Conservation (phyloP, 805 yeast species). For the Starmerella riodocensis region DNA sequence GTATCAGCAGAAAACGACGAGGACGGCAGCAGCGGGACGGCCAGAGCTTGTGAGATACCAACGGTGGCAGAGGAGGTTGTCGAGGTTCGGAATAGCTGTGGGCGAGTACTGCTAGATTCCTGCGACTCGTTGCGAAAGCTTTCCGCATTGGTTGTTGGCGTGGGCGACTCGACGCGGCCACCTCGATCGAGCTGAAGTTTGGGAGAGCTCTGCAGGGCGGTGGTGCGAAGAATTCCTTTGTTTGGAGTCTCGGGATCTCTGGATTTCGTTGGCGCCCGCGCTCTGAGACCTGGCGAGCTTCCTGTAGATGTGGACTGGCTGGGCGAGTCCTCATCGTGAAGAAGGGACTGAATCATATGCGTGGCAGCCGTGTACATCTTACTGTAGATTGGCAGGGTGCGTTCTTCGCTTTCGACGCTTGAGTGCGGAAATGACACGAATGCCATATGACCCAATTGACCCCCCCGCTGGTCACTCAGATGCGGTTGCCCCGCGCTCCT, state of each 20-base stretch:
- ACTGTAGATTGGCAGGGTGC: slow-evolving; percentile 13
- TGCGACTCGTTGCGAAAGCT: no score
- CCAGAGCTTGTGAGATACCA: slow-evolving; percentile 13
- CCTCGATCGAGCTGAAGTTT: no score
- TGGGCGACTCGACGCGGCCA: no score
- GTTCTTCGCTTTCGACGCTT: slow-evolving; percentile 6
- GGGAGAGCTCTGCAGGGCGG: no score
- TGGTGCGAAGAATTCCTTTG: no score
- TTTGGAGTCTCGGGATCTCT: no score
- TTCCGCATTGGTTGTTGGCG: no score
- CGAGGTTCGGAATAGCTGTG: slow-evolving; percentile 4
- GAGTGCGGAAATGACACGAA: slow-evolving; percentile 17
- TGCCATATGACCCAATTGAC: slow-evolving; percentile 4
- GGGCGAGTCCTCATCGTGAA: slow-evolving; percentile 11
- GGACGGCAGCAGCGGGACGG: slow-evolving; percentile 13
- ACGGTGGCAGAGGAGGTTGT: slow-evolving; percentile 12
- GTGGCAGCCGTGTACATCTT: slow-evolving; percentile 19
- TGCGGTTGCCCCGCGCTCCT: no score
- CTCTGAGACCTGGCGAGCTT: no score
- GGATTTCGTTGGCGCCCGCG: no score
- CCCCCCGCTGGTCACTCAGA: no score
- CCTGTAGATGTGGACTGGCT: neutral
- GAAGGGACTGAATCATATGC: slow-evolving; percentile 13
- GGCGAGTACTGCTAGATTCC: no score
- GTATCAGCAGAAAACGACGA: neutral